Evolutionary conservation across 1,284 basidiomycete genomes (phyloP), one percentile per base, ranked within the genome.

Genomic region (Rhodotorula sp.): DNA sequence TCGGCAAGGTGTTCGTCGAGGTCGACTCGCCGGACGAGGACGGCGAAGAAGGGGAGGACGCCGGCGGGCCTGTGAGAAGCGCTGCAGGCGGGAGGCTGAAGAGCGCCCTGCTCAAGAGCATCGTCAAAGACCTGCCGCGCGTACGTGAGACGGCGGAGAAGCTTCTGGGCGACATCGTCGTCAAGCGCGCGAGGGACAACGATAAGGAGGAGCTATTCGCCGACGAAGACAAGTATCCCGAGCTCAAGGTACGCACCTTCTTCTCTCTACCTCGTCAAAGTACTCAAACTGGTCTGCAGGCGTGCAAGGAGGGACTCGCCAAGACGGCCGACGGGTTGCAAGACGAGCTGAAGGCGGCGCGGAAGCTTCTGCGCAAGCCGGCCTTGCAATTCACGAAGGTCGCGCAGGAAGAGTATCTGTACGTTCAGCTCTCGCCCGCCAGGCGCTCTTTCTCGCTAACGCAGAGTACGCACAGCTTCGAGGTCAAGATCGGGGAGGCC

Each of bases 311-410:
- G 88, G 82, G 85, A 66, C 84, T 92, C 23, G 84, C 85, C 78
- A 84, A 86, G 0, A 83, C 89, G 27, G 90, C 92, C 76, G 84
- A 85, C 10, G 91, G 94, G 75, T 85, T 98, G 2, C 80, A 85
- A 12, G 88, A 90, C 52, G 90, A 97, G 79, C 83, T 99, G 34
- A 88, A 87, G 73, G 84, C 85, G 60, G 86, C 92, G 64, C 86
- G 93, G 44, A 92, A 89, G 80, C 75, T 86, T 7, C 80, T 97
- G 41, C 88, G 87, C 75, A 87, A 89, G 75, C 93, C 92, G 0
- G 87, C 87, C 14, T 83, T 95, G n/a, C 84, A 89, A 70, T 99
- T 89, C 84, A 85, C 86, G 5, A 87, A 85, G 7, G 86, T 90
- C 12, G 83, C 86, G 0, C 79, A 79, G 25, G 77, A 81, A 23